Base-by-base conservation (phyloP, 2,329 filamentous ascomycete genomes). In the Cladosporium sp. region DNA sequence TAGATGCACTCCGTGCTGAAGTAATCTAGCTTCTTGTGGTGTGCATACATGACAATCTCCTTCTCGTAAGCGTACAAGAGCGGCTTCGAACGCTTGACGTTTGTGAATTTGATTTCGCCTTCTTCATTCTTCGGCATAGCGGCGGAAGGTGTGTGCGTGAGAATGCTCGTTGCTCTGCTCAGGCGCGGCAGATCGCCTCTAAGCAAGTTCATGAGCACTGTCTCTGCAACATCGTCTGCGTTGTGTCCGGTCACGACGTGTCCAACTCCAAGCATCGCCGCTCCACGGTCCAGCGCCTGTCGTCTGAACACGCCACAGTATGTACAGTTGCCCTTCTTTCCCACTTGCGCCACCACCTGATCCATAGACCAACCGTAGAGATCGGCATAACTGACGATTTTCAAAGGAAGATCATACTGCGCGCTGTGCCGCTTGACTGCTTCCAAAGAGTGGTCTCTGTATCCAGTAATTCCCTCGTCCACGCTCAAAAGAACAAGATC, bases 331-430 rank as follows among this genome's bases (percentile, higher is more conserved):
- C 93, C 92, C 74, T 97, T 97, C 77, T 97, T 97, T 13, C 94
- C 94, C 51, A 99, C 89, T 48, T 93, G 90, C 67, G 92, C 89
- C 3, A 99, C 95, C 9, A 99, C 94, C 70, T 97, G 91, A 69
- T 99, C 94, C 94, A 99, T 99, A 1, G 92, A 97, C 94, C 94
- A 99, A 8, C 93, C 94, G 71, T 99, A 99, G 9, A 99, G 79
- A 68, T 97, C 89, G 55, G 87, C 88, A 68, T 99, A 99, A 50
- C 93, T 91, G 50, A 99, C 85, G 57, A 99, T 96, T 66, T 91
- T 90, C 49, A 99, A 77, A 0, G 89, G 85, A 88, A 99, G 95
- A 1, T 88, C 85, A 74, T 97, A 97, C 73, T 97, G 91, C 12
- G 83, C 73, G 0, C 92, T 90, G 73, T 99, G 97, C 59, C 93